Evolutionary conservation across 1,139 yeast species (phyloP).

Genomic region (Saccharomyces pastorianus): DNA sequence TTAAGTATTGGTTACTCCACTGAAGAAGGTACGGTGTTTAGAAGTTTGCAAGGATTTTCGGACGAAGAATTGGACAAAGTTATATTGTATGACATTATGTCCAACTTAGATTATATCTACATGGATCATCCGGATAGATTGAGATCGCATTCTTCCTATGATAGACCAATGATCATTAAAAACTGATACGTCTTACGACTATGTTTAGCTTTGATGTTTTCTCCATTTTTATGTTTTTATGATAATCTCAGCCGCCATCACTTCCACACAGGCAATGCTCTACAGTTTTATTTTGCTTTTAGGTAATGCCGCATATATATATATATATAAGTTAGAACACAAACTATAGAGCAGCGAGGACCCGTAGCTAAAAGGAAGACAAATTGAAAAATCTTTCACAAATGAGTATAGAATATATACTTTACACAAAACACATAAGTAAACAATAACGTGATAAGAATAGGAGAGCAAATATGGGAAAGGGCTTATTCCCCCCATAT

Average conservation of each 20-base stretch:
- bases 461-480: background rate
- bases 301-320: background rate
- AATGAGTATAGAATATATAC: background rate
- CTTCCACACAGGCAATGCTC: background rate
- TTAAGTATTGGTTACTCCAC: slow-evolving; percentile 37
- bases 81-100: slow-evolving; percentile 49
- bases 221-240: background rate
- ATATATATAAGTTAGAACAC: background rate
- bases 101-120: slow-evolving; percentile 50
- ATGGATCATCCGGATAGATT: slow-evolving; percentile 80
- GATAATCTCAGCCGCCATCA: background rate
- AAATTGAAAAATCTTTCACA: background rate
- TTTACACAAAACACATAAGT: background rate
- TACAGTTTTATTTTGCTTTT: background rate
- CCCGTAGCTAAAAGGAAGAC: too few species aligned
- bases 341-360: background rate
- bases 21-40: slow-evolving; percentile 35
- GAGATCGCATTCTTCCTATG: slow-evolving; percentile 32
- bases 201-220: background rate
- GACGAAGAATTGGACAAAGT: slow-evolving; percentile 35
- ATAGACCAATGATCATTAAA: slow-evolving; percentile 33
- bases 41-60: slow-evolving; percentile 39
- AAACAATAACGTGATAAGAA: background rate
- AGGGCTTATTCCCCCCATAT: background rate
- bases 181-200: slow-evolving; percentile 9